A percentile compares a stretch with the other conserved stretches of the same genome.
Evolutionary conservation across 1,284 basidiomycete species (phyloP).

Genomic region (Ganoderma lingzhi): DNA sequence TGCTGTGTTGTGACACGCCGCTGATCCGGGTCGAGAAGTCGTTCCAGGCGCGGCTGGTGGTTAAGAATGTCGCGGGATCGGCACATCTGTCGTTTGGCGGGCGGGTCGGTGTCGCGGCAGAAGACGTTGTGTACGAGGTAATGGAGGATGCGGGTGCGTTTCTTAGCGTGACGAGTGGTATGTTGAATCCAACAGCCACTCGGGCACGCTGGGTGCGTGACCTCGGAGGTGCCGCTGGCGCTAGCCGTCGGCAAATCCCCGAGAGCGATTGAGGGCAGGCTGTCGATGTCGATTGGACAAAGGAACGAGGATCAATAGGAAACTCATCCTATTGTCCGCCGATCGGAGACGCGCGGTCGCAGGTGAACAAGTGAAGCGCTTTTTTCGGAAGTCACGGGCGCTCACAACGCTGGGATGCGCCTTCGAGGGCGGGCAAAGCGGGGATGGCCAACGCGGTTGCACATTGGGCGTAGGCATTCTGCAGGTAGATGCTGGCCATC

Average conservation of each 20-base stretch:
- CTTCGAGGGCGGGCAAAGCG: background rate
- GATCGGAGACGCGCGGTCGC: background rate
- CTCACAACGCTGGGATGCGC: background rate
- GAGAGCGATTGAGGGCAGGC: no score
- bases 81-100: background rate
- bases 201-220: background rate
- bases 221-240: background rate
- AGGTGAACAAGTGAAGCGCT: background rate
- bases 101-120: background rate
- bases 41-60: background rate
- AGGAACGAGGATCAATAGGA: background rate
- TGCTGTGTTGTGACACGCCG: background rate
- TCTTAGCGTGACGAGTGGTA: background rate
- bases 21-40: background rate
- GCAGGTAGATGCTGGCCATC: background rate
- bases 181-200: background rate
- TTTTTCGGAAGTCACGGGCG: background rate
- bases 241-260: background rate
- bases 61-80: background rate
- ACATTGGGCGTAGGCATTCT: background rate
- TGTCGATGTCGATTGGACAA: background rate
- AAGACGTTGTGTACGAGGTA: background rate
- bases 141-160: background rate
- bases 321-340: slow-evolving; percentile 1
- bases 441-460: background rate